Evolutionary conservation across 495 filamentous ascomycete genomes (phyloP), one percentile per base, ranked within the genome.

Genomic region (Penicillium coffeae): DNA sequence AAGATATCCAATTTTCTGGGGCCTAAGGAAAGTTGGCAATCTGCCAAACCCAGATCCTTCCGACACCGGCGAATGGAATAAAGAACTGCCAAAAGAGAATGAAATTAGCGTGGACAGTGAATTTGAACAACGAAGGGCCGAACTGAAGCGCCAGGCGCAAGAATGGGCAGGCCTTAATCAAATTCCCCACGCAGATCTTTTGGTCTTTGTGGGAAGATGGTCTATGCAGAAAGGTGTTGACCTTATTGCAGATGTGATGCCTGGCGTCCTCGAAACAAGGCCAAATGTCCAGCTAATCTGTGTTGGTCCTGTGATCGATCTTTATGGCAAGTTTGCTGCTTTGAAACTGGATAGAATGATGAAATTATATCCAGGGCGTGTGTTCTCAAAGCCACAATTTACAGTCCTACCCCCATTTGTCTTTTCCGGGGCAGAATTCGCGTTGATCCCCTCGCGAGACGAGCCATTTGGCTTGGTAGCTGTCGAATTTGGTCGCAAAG

Each of bases 401-500:
- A 89, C 85, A 0, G 76, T 81, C 0, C 70, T 90, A 1, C 87
- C 85, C 10, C 82, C 84, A 0, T 89, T 78, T 63, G 83, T 90
- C 52, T 89, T 89, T 67, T 86, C 80, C 41, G 87, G 87, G 15
- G 85, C 86, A 14, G 87, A 90, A 42, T 89, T 90, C 51, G 86
- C 86, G 13, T 70, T 90, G 25, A 89, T 90, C 46, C 86, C 87
- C 5, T 88, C 84, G 14, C 80, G 87, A 48, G 87, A 90, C 51
- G 87, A 90, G 60, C 87, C 87, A 0, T 90, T 90, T 52, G 87
- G 87, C 21, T 66, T 90, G n/a, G 87, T 89, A 3, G 87, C 86
- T 22, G 86, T 90, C 37, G 86, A 90, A 58, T 90, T 89, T 54
- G 86, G 86, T 20, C 75, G 86, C 19, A 89, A 89, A 61, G 86